Conservation (phyloP, 148 eudicot species). For the Vaccinium darrowii region DNA sequence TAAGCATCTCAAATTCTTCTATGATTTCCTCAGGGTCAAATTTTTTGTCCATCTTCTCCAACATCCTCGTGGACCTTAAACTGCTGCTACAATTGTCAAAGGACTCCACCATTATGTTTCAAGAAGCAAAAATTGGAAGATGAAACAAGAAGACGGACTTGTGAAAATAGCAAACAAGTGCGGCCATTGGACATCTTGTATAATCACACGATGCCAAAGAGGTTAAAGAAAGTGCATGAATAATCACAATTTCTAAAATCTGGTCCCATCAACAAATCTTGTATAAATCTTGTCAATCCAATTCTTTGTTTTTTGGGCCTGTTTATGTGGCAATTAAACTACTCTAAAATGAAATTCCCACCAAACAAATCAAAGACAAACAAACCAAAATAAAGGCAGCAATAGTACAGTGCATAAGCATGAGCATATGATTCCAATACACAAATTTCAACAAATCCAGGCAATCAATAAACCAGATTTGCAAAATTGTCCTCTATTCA, state of each 20-base stretch:
- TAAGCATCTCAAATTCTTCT: constrained; percentile 44
- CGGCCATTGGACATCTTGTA: neutral
- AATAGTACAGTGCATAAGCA: neutral
- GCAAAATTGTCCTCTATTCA: neutral
- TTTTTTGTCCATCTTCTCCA: constrained; percentile 30
- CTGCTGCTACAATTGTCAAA: constrained; percentile 15
- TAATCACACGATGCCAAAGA: too few relatives aligned
- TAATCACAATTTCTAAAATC: too few relatives aligned
- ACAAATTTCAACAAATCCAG: neutral
- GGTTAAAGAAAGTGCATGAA: too few relatives aligned
- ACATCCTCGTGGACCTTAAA: constrained; percentile 17
- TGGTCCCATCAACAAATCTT: too few relatives aligned
- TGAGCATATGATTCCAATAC: neutral
- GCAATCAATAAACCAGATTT: too few relatives aligned
- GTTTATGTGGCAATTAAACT: neutral
- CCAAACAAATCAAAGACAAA: neutral
- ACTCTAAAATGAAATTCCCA: neutral
- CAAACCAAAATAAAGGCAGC: neutral
- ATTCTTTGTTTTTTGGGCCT: neutral
- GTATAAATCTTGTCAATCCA: neutral
- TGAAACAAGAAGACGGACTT: neutral
- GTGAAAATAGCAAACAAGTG: neutral
- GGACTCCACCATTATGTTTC: neutral
- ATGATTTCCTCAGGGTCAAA: constrained; percentile 35
- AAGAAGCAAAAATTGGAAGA: neutral